Conservation (phyloP, 768 basidiomycete genomes). For the Suillus alpinus region DNA sequence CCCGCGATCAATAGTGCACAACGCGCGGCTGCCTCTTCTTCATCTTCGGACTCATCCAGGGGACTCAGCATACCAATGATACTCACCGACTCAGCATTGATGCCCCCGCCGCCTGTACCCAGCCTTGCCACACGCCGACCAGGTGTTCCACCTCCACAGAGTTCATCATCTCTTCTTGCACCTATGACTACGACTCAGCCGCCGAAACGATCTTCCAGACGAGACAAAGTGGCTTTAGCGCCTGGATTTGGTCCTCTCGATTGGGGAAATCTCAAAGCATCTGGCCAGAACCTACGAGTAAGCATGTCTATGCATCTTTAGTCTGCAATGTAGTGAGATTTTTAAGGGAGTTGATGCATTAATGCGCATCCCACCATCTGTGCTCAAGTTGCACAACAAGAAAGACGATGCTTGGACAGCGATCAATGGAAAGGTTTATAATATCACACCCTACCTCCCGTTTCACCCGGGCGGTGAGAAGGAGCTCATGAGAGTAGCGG, state of each 20-base stretch:
- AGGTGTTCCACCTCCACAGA: constrained; percentile 25
- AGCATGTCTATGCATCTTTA: constrained; percentile 17
- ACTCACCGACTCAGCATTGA: constrained; percentile 47
- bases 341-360: constrained; percentile 68
- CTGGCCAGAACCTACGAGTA: constrained; percentile 78
- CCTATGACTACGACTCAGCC: constrained; percentile 64
- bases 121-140: constrained; percentile 34
- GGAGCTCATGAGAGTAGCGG: constrained; percentile 93
- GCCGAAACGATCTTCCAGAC: constrained; percentile 55
- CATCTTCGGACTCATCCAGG: constrained; percentile 4
- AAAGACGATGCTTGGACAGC: constrained; percentile 90
- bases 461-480: constrained; percentile 95
- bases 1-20: constrained; percentile 73
- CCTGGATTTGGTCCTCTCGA: constrained; percentile 92
- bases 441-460: constrained; percentile 86
- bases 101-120: constrained; percentile 50
- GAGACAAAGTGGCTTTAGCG: constrained; percentile 81
- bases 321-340: not conserved
- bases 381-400: constrained; percentile 78
- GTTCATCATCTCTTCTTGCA: constrained; percentile 47
- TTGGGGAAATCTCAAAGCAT: constrained; percentile 87
- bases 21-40: constrained; percentile 38
- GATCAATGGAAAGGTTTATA: constrained; percentile 93
- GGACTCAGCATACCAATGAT: constrained; percentile 23
- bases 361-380: constrained; percentile 69